Conservation (phyloP, 371 early-diverging fungal genomes). For the Phascolomyces articulosus region DNA sequence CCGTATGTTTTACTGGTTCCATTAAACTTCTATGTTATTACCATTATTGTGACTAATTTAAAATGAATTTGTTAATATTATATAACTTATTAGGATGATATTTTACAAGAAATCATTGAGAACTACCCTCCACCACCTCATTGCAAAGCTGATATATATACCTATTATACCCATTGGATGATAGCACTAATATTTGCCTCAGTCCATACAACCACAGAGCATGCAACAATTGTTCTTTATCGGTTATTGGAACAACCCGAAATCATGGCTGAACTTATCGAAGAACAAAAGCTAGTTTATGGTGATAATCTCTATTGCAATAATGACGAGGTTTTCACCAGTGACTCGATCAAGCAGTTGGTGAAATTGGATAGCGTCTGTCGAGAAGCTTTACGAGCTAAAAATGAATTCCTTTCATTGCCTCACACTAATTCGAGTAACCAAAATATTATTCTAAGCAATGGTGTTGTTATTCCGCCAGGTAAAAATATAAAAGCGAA, state of each 20-base stretch:
- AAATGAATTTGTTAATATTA: too few species aligned
- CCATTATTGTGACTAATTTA: too few species aligned
- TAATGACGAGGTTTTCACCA: conserved; percentile 19
- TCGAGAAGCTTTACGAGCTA: conserved; percentile 43
- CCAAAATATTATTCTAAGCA: conserved; percentile 28
- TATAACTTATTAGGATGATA: conserved; percentile 13
- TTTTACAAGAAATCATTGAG: conserved; percentile 27
- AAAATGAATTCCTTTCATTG: conserved; percentile 22
- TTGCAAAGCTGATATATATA: neutral
- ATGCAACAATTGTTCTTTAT: conserved; percentile 37
- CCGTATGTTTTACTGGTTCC: conserved; percentile 11
- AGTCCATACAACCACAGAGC: conserved; percentile 41
- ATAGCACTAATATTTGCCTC: conserved; percentile 37
- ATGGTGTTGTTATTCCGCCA: conserved; percentile 40
- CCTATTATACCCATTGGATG: conserved; percentile 17
- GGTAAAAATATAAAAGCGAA: too few species aligned
- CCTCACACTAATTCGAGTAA: conserved; percentile 33
- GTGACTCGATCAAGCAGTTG: conserved; percentile 35
- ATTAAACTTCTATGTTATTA: too few species aligned
- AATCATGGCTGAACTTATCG: conserved; percentile 34
- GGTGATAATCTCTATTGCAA: conserved; percentile 7
- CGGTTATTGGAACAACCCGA: conserved; percentile 45
- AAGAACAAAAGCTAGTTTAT: conserved; percentile 48
- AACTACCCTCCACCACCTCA: neutral
- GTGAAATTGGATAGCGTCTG: conserved; percentile 52